Conservation (phyloP, 2,329 filamentous ascomycete species). For the Xylariaceae sp. region DNA sequence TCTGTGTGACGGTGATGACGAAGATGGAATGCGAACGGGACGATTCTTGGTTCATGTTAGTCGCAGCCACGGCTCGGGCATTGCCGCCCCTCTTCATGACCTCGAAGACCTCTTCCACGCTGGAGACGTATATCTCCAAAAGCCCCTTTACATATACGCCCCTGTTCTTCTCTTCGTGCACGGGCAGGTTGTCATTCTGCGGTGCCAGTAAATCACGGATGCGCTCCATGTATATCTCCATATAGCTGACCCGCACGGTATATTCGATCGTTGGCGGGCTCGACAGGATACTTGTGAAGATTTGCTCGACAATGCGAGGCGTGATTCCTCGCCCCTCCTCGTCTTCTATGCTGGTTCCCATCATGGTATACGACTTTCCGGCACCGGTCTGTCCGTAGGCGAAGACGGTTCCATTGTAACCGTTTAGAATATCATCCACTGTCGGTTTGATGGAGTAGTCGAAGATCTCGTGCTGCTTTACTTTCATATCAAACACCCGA, state of each 20-base stretch:
- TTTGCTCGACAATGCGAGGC: constrained; percentile 93
- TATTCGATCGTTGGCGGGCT: constrained; percentile 94
- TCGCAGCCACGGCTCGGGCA: constrained; percentile 85
- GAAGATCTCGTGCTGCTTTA: constrained; percentile 88
- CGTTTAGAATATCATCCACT: constrained; percentile 96
- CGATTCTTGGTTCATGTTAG: constrained; percentile 99
- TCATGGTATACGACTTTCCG: constrained; percentile 99
- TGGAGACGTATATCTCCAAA: constrained; percentile 90
- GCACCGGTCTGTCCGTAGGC: constrained; percentile 98
- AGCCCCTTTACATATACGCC: constrained; percentile 96
- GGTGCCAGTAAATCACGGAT: constrained; percentile 91
- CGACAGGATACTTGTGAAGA: constrained; percentile 89
- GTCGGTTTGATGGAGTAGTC: constrained; percentile 95
- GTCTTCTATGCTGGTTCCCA: constrained; percentile 92
- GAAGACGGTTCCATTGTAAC: constrained; percentile 98
- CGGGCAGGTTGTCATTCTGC: constrained; percentile 89
- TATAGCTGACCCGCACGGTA: constrained; percentile 96
- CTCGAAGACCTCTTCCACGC: constrained; percentile 92
- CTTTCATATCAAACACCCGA: constrained; percentile 92
- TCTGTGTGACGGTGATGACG: constrained; percentile 93
- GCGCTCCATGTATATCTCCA: constrained; percentile 99
- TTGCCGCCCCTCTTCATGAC: constrained; percentile 91
- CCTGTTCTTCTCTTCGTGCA: constrained; percentile 96
- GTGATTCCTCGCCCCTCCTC: constrained; percentile 86
- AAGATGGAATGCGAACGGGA: constrained; percentile 98